phyloP scores from a whole-genome alignment of 192 early-diverging fungal genomes.

The Coemansia sp. region DNA sequence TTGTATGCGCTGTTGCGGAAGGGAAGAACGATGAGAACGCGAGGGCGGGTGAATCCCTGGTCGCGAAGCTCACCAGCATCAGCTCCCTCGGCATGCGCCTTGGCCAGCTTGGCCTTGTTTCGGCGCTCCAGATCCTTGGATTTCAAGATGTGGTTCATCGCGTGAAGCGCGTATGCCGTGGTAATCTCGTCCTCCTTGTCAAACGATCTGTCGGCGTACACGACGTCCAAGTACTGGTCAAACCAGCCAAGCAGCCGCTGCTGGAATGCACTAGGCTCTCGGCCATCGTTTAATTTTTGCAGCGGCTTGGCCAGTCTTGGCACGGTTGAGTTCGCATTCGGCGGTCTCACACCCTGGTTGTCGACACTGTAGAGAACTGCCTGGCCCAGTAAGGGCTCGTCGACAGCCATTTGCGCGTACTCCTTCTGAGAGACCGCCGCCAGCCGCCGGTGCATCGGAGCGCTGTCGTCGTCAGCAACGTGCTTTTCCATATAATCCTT shows the following conservation, averaged over 20 bases:
- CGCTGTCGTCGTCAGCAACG: conserved; percentile 29
- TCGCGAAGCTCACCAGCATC: conserved; percentile 83
- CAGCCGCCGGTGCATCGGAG: conserved; percentile 41
- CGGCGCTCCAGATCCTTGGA: conserved; percentile 65
- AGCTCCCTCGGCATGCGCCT: conserved; percentile 59
- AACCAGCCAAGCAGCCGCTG: conserved; percentile 63
- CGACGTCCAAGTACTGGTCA: conserved; percentile 77
- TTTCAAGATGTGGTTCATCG: conserved; percentile 91
- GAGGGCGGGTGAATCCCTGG: conserved; percentile 95
- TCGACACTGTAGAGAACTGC: conserved; percentile 30
- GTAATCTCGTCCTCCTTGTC: conserved; percentile 72
- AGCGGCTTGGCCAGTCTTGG: conserved; percentile 38
- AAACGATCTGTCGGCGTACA: conserved; percentile 65
- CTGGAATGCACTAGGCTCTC: conserved; percentile 59
- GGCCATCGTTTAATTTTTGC: conserved; percentile 30
- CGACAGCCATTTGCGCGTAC: conserved; percentile 30
- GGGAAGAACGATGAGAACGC: conserved; percentile 88
- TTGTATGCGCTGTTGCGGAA: conserved; percentile 84
- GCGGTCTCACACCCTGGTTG: conserved; percentile 18
- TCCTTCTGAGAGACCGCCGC: conserved; percentile 47
- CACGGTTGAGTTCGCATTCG: conserved; percentile 28
- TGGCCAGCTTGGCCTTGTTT: conserved; percentile 76
- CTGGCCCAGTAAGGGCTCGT: conserved; percentile 39
- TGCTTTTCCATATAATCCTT: conserved; percentile 46
- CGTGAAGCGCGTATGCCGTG: conserved; percentile 77